Evolutionary conservation across 2,329 filamentous ascomycete species (phyloP), one percentile per base, ranked within the genome.

Genomic region (Epichloe coenophiala): DNA sequence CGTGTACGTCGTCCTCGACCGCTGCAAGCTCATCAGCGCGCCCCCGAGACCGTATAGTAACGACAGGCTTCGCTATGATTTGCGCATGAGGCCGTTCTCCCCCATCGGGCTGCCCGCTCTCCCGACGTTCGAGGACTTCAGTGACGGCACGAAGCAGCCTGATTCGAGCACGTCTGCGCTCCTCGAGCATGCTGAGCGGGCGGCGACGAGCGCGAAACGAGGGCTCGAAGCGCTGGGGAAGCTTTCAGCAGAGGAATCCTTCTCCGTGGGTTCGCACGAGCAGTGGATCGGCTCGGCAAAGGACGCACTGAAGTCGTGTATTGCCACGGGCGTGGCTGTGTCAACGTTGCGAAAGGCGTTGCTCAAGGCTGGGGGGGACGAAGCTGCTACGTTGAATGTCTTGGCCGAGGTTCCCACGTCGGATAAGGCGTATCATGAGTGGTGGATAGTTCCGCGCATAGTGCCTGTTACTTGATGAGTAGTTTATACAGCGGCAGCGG

Each of bases 71-170:
- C 81, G 88, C 12, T 90, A 93, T 63, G 85, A 93, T 57, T 69
- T 94, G 9, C 84, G 90, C 52, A 93, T 95, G 87, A 86, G 85
- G 59, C 87, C 88, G 0, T 95, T 94, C 60, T 71, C 83, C 1
- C 64, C 71, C 7, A 76, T 95, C 51, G 75, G 77, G 9, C 72
- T 87, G 2, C 86, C 88, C 0, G 76, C 80, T 53, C 71, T 87
- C 12, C 81, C 86, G 0, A 68, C 77, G 0, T 84, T 78, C 54
- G 77, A 80, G 6, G 77, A 81, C 13, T 88, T 86, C 54, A 58
- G 64, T 8, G 56, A 58, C 5, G 69, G 71, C n/a, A 67, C 68
- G 5, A 57, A 55, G 19, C 71, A 75, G 57, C 59, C 66, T 0
- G 67, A 70, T 15, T 61, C 62, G 5, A 56, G 67, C 3, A 66